Conservation (phyloP, 2,329 filamentous ascomycete species). For the Aspergillus awamori region DNA sequence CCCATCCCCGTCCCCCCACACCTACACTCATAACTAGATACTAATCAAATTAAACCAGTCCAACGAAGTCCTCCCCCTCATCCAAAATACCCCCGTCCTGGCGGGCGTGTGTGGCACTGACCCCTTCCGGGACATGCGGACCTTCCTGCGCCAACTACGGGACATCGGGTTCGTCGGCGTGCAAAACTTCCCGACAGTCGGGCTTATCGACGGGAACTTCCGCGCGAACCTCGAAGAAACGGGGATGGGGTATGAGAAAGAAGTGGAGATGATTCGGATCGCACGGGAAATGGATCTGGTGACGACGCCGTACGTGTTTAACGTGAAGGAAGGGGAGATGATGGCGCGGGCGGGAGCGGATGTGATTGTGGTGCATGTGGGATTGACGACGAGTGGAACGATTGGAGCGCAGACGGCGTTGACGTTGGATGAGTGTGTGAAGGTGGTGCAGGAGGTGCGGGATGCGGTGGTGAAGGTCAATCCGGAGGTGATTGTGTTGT, state of each 20-base stretch:
- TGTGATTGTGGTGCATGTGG: constrained; percentile 69
- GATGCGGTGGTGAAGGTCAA: constrained; percentile 62
- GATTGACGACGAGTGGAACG: constrained; percentile 64
- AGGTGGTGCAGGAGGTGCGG: constrained; percentile 63
- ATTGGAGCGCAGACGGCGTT: constrained; percentile 67
- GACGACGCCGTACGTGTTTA: constrained; percentile 73
- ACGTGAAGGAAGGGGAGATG: constrained; percentile 59
- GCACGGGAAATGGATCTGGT: constrained; percentile 64
- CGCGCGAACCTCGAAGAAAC: constrained; percentile 70
- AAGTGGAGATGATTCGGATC: constrained; percentile 67
- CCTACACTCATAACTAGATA: too few species aligned
- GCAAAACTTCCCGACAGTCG: constrained; percentile 75
- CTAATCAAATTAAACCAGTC: constrained; percentile 46
- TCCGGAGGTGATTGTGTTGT: constrained; percentile 66
- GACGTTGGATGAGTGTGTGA: constrained; percentile 65
- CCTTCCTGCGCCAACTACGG: constrained; percentile 63
- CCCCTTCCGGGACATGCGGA: constrained; percentile 65
- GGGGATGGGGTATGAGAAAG: constrained; percentile 68
- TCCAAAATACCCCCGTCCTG: constrained; percentile 65
- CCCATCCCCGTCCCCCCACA: too few species aligned
- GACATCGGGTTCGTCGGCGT: constrained; percentile 68
- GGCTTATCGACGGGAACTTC: constrained; percentile 69
- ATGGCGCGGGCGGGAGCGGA: constrained; percentile 70
- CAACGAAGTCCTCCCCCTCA: constrained; percentile 66
- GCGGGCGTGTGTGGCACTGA: constrained; percentile 73